Conservation (phyloP, 2,329 filamentous ascomycete genomes). For the Aureobasidium leucospermi region DNA sequence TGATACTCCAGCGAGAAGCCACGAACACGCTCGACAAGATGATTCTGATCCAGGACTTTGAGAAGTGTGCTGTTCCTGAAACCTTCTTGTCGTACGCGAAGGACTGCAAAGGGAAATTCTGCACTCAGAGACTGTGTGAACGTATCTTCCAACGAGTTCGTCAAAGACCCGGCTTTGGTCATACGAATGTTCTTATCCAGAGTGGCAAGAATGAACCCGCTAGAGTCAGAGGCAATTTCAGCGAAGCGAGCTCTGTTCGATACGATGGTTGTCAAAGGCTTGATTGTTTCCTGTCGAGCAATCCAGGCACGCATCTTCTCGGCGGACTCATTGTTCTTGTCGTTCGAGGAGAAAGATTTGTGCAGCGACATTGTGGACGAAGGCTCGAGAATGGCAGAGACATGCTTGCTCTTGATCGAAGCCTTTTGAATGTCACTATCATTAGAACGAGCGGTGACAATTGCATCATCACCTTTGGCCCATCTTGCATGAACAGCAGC, state of each 20-base stretch:
- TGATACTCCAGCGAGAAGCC: conserved; percentile 49
- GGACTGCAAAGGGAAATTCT: conserved; percentile 44
- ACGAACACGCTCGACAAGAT: conserved; percentile 45
- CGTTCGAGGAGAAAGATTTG: conserved; percentile 20
- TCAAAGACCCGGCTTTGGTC: conserved; percentile 18
- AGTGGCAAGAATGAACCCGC: conserved; percentile 40
- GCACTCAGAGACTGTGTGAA: conserved; percentile 14
- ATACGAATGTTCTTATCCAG: conserved; percentile 42
- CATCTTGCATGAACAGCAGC: conserved; percentile 30
- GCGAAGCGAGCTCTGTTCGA: conserved; percentile 42
- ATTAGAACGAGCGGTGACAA: conserved; percentile 1
- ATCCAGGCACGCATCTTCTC: conserved; percentile 36
- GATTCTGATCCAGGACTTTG: conserved; percentile 38
- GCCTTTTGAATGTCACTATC: not conserved
- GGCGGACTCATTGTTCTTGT: conserved; percentile 18
- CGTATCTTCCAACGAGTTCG: not conserved
- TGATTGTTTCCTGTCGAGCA: conserved; percentile 34
- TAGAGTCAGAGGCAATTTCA: conserved; percentile 38
- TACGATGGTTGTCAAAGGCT: conserved; percentile 40
- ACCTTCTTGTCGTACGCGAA: conserved; percentile 45
- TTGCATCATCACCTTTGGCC: conserved; percentile 17
- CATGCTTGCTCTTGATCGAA: conserved; percentile 32
- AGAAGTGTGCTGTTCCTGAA: conserved; percentile 32
- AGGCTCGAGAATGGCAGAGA: conserved; percentile 32
- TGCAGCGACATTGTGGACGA: conserved; percentile 14